A percentile compares a stretch with the other conserved stretches of the same genome.
These are phyloP conservation scores for Aspergillus kassunensis DNA, from an alignment of 495 filamentous ascomycete species.

Conservation along the genomic window DNA sequence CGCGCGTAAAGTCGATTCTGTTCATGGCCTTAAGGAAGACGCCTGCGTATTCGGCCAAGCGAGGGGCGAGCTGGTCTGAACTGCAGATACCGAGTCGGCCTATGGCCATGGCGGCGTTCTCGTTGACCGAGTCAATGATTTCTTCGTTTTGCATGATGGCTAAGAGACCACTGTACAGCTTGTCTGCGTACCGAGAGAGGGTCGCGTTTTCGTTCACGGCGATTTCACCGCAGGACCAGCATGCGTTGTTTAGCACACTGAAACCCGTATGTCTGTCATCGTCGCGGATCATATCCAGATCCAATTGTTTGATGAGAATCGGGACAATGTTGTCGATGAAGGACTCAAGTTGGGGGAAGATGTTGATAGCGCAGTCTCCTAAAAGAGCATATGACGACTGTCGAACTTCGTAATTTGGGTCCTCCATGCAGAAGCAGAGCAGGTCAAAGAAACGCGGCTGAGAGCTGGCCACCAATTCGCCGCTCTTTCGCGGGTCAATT, in stretches of 20 bases:
- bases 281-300: constrained; percentile 69
- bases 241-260: constrained; percentile 94
- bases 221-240: constrained; percentile 96
- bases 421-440: constrained; percentile 88
- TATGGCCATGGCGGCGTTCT: constrained; percentile 92
- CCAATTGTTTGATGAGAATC: constrained; percentile 78
- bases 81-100: constrained; percentile 85
- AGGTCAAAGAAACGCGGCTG: constrained; percentile 86
- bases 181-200: constrained; percentile 73
- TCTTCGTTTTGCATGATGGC: constrained; percentile 76
- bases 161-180: constrained; percentile 69
- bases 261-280: constrained; percentile 75
- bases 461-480: constrained; percentile 67
- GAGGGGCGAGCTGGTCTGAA: constrained; percentile 70
- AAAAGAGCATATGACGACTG: constrained; percentile 95
- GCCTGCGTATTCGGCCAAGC: constrained; percentile 74
- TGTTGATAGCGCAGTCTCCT: constrained; percentile 94
- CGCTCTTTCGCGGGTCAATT: constrained; percentile 68
- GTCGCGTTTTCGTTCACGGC: constrained; percentile 77
- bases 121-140: constrained; percentile 85
- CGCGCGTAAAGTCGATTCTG: constrained; percentile 82
- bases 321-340: constrained; percentile 71
- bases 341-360: constrained; percentile 76
- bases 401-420: constrained; percentile 84
- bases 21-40: constrained; percentile 78